phyloP scores from a whole-genome alignment of 106 monocot genomes.

The Dactylorhiza incarnata region DNA sequence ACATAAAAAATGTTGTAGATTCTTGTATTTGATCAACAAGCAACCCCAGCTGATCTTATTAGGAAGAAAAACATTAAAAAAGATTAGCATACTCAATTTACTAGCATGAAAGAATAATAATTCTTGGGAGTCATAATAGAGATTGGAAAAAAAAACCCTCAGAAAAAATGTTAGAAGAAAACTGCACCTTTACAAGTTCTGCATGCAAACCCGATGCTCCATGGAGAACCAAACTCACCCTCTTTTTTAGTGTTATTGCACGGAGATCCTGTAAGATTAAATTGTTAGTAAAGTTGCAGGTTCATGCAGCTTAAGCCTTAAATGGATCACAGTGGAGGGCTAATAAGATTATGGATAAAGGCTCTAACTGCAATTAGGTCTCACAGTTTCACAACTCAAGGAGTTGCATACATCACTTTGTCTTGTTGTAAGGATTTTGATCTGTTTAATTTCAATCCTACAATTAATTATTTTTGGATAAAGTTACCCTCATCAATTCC shows the following conservation, averaged over 20 bases:
- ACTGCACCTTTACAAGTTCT: conserved; percentile 66
- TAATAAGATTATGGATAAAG: too few relatives aligned
- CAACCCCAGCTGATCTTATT: neutral
- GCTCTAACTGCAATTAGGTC: too few relatives aligned
- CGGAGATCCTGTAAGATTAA: conserved; percentile 49
- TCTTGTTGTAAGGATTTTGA: too few relatives aligned
- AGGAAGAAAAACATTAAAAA: neutral
- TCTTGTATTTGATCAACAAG: neutral
- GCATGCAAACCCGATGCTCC: conserved; percentile 83
- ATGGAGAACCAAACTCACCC: conserved; percentile 83
- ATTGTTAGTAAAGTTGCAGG: neutral
- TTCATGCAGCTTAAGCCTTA: too few relatives aligned
- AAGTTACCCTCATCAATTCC: too few relatives aligned
- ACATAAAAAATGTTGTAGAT: neutral
- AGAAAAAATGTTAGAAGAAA: neutral
- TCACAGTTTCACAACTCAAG: too few relatives aligned
- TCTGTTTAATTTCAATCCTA: too few relatives aligned
- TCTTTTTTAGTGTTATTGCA: conserved; percentile 43
- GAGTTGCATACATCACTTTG: too few relatives aligned
- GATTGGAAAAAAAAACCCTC: neutral
- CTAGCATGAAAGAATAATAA: neutral
- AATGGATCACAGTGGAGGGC: too few relatives aligned
- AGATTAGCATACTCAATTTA: neutral
- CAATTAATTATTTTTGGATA: too few relatives aligned
- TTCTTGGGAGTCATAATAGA: neutral